These are phyloP conservation scores for Rubia peregrina DNA, from an alignment of 305 asterid genomes.

Conservation along the genomic window DNA sequence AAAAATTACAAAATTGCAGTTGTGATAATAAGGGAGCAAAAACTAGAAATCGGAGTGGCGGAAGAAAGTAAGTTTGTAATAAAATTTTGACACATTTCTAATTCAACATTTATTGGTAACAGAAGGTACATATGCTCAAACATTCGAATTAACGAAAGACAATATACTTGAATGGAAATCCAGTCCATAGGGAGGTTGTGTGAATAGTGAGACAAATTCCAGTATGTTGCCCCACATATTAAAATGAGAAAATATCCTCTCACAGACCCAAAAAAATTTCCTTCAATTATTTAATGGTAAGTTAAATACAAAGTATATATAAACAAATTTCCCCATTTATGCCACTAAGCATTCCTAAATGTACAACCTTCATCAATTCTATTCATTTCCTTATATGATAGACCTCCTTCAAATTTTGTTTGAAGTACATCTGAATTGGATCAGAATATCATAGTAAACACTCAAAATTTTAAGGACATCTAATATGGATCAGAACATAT, in stretches of 20 bases:
- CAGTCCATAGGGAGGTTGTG: neutral
- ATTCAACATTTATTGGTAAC: neutral
- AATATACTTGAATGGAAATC: neutral
- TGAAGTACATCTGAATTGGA: no score
- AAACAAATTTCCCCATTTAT: neutral
- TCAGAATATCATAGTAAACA: no score
- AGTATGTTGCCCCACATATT: neutral
- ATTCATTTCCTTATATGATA: neutral
- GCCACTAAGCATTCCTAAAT: neutral
- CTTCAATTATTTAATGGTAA: neutral
- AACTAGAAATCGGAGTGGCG: neutral
- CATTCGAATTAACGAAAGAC: neutral
- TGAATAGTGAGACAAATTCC: no score
- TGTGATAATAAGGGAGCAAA: neutral
- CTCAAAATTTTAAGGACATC: neutral
- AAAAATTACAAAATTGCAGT: neutral
- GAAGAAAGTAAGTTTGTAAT: neutral
- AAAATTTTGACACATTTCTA: neutral
- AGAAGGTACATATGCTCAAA: neutral
- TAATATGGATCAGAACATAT: neutral
- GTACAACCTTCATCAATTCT: neutral
- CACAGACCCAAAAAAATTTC: neutral
- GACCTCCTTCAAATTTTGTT: neutral
- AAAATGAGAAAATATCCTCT: neutral
- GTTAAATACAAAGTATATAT: neutral